A percentile compares a stretch with the other conserved stretches of the same genome.
Conservation (phyloP, 2,329 filamentous ascomycete genomes). For the Neofusicoccum cordaticola region DNA sequence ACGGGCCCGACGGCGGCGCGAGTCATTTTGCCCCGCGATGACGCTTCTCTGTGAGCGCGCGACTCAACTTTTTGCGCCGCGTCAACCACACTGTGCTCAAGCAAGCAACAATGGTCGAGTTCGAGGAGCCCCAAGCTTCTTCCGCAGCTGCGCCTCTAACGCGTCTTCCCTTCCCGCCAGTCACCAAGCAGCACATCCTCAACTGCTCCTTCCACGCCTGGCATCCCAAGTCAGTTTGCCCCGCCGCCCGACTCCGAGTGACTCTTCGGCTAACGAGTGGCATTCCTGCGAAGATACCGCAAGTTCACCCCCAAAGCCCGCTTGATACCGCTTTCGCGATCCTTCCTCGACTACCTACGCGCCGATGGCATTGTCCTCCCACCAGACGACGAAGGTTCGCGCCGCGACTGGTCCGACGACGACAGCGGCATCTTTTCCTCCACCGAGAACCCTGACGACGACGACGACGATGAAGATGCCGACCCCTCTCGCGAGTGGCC, state of each 20-base stretch:
- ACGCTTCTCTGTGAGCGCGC: neutral
- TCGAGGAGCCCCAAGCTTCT: neutral
- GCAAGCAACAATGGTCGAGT: neutral
- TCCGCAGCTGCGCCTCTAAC: conserved; percentile 21
- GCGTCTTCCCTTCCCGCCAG: conserved; percentile 71
- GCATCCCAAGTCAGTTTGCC: conserved; percentile 65
- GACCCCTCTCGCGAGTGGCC: conserved; percentile 63
- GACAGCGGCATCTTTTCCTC: conserved; percentile 53
- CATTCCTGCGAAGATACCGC: conserved; percentile 61
- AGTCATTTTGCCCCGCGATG: conserved; percentile 18
- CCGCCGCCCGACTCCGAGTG: neutral
- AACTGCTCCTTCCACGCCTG: conserved; percentile 93
- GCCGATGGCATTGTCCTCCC: conserved; percentile 91
- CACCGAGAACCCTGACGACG: conserved; percentile 44
- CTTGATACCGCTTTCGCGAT: conserved; percentile 70
- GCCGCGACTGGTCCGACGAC: conserved; percentile 43
- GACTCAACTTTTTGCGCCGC: neutral
- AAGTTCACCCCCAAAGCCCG: conserved; percentile 79
- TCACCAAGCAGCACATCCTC: conserved; percentile 82
- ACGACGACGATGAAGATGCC: conserved; percentile 56
- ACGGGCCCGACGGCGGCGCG: neutral
- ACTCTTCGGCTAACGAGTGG: neutral
- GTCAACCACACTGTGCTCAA: neutral
- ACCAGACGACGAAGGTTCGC: conserved; percentile 56
- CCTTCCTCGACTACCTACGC: conserved; percentile 82